phyloP scores from a whole-genome alignment of 139 green algal genomes.

The Microglena sp. region DNA sequence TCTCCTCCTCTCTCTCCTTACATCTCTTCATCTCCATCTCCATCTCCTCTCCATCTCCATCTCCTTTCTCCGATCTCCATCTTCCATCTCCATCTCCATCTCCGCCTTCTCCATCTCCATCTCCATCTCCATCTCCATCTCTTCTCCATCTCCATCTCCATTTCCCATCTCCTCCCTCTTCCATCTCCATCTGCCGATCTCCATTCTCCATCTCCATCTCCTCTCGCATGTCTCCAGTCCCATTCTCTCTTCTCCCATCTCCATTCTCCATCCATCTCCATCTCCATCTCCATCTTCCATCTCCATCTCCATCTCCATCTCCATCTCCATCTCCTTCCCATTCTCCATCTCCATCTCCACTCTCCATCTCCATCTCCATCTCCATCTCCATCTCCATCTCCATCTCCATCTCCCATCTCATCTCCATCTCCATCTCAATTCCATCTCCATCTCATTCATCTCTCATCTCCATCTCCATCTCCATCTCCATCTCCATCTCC shows the following conservation, averaged over 20 bases:
- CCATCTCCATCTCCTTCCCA: too few species aligned
- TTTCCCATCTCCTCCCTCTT: background rate
- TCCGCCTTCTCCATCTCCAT: conserved; percentile 18
- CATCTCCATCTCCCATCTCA: background rate
- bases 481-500: too few species aligned
- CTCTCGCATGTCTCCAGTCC: too few species aligned
- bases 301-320: background rate
- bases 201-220: background rate
- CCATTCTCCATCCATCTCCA: background rate
- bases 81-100: conserved; percentile 6
- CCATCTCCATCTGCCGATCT: background rate
- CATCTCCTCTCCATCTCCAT: conserved; percentile 4
- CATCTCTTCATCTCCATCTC: conserved; percentile 4
- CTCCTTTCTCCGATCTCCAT: conserved; percentile 6
- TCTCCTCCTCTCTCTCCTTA: conserved; percentile 1
- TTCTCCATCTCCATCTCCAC: too few species aligned
- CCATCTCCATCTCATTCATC: too few species aligned
- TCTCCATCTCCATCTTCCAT: background rate
- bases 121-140: conserved; percentile 19
- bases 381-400: too few species aligned
- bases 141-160: conserved; percentile 3
- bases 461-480: too few species aligned
- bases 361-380: too few species aligned
- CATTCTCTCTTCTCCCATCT: too few species aligned
- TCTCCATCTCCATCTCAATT: background rate